Evolutionary conservation across 768 basidiomycete genomes (phyloP), one percentile per base, ranked within the genome.

Genomic region (Pulveroboletus sp.): DNA sequence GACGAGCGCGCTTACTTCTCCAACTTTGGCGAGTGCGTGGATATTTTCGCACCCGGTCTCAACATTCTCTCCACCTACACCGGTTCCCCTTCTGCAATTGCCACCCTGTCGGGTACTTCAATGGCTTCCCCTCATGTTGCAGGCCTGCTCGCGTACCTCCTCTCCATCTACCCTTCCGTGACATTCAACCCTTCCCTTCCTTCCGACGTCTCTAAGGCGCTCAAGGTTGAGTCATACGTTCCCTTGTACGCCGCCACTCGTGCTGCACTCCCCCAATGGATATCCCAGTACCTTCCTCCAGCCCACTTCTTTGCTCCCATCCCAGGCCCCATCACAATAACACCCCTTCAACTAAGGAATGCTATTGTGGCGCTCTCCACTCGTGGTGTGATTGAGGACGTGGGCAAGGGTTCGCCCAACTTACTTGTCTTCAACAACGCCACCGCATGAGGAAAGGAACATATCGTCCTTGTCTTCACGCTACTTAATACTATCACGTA

Each of bases 101-200:
- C 83, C 59, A 89, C 85, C 9, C 80, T 96, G 57, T 92, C 89
- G 1, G 92, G 92, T 36, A 93, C 92, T 8, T 92, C 89, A 14
- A 96, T 96, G 93, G 93, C 94, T 13, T 89, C 89, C 7, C 95
- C 95, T 39, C 93, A 95, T 72, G 83, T 81, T 36, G 89, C 89
- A 49, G 95, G 95, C 57, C 72, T 96, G 46, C 72, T 91, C 44
- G 94, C 94, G 12, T 98, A 98, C 78, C 78, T 93, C 55, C 80
- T 98, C 50, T 93, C 91, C 22, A 78, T 95, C 62, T 88, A 93
- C 72, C 88, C 87, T 4, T 82, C 82, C 0, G 56, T 68, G 42
- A 68, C 73, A 1, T 90, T 89, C 67, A 63, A 82, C 65, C 85
- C 86, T 16, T 46, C 56, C 5, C 59, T 81, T 52, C 61, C 68